Conservation (phyloP, 805 yeast genomes). For the Candida dendrica region DNA sequence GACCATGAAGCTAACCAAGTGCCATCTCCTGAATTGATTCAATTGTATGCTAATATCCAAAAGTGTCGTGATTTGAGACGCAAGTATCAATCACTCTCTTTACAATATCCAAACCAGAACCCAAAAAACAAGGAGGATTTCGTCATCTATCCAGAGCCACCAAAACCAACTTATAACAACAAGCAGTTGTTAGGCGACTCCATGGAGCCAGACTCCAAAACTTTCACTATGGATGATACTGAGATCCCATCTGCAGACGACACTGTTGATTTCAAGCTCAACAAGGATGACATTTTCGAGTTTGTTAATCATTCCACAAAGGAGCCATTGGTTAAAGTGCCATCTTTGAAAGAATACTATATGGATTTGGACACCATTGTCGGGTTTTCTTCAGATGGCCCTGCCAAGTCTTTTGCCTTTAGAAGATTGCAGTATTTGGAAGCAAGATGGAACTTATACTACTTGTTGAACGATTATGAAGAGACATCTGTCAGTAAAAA, state of each 20-base stretch:
- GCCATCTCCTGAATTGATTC: slow-evolving; percentile 64
- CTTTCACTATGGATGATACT: slow-evolving; percentile 36
- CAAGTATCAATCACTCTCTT: slow-evolving; percentile 63
- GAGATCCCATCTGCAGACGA: slow-evolving; percentile 43
- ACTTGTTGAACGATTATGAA: slow-evolving; percentile 82
- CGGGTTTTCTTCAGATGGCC: slow-evolving; percentile 86
- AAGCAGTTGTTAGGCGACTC: slow-evolving; percentile 40
- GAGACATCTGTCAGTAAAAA: slow-evolving; percentile 85
- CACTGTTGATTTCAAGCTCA: slow-evolving; percentile 34
- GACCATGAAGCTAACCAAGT: slow-evolving; percentile 46
- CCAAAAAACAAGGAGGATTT: slow-evolving; percentile 76
- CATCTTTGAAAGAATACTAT: slow-evolving; percentile 82
- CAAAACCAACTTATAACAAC: slow-evolving; percentile 82
- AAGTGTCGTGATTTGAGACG: slow-evolving; percentile 67
- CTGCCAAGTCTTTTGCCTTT: slow-evolving; percentile 93
- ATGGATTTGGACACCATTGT: slow-evolving; percentile 70
- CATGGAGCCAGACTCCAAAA: slow-evolving; percentile 32
- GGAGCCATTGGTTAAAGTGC: slow-evolving; percentile 46
- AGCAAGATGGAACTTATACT: slow-evolving; percentile 93
- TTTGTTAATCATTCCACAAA: slow-evolving; percentile 34
- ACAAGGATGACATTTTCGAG: slow-evolving; percentile 66
- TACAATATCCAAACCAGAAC: slow-evolving; percentile 69
- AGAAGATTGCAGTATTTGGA: slow-evolving; percentile 88
- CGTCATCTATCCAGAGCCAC: slow-evolving; percentile 89
- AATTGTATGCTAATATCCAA: slow-evolving; percentile 53